Conservation (phyloP, 306 rosid species). For the Acmispon strigosus region DNA sequence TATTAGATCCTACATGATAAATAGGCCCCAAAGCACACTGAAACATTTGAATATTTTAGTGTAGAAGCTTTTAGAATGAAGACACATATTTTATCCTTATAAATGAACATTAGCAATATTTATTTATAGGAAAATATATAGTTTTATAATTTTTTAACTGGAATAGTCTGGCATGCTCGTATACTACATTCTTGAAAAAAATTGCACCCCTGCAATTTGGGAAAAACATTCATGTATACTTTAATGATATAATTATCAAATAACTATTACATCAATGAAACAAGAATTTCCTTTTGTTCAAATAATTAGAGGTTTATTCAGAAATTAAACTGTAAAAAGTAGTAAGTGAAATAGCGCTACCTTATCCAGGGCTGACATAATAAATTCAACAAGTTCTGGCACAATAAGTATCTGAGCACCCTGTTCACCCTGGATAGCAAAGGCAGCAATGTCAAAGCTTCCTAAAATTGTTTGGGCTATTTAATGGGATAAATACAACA, state of each 20-base stretch:
- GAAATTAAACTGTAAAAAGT: not conserved
- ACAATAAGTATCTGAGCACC: conserved; percentile 83
- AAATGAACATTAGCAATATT: not conserved
- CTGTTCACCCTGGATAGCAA: conserved; percentile 60
- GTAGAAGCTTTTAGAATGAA: too few relatives aligned
- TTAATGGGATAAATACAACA: not conserved
- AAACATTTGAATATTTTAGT: too few relatives aligned
- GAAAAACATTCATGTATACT: not conserved
- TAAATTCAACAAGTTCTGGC: conserved; percentile 79
- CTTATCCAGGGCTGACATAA: conserved; percentile 65
- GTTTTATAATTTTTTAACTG: not conserved
- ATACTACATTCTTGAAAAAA: not conserved
- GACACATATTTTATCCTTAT: too few relatives aligned
- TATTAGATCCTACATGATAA: too few relatives aligned
- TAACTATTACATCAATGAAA: not conserved
- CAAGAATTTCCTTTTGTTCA: not conserved
- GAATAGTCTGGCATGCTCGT: not conserved
- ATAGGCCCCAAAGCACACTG: too few relatives aligned
- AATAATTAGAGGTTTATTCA: not conserved
- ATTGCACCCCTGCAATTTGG: not conserved
- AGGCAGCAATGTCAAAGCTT: conserved; percentile 15
- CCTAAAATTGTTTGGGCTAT: not conserved
- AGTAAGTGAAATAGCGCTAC: conserved; percentile 31
- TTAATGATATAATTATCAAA: not conserved
- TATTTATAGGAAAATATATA: not conserved